A percentile compares a stretch with the other conserved stretches of the same genome.
Evolutionary conservation across 75 land plant genomes (phyloP).

Genomic region (Ceratopteris richardii): DNA sequence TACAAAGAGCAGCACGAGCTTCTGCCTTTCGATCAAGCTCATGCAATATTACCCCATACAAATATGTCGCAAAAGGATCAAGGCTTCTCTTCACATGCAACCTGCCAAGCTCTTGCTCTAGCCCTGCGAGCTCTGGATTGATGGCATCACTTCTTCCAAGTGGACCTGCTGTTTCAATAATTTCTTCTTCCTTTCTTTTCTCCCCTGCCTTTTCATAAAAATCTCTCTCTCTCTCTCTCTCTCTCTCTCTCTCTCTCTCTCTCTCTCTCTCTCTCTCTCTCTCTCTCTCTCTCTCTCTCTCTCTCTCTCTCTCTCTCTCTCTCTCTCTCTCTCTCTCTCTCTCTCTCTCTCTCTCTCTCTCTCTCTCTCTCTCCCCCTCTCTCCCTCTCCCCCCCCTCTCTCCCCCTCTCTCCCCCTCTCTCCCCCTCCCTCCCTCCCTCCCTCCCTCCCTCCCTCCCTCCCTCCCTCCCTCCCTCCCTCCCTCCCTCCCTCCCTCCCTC

Average conservation of each 20-base stretch:
- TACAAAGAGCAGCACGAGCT: constrained; percentile 62
- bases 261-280: constrained; percentile 4
- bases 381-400: too few species aligned
- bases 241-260: constrained; percentile 8
- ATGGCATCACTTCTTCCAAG: constrained; percentile 67
- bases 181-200: constrained; percentile 95
- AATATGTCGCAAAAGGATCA: constrained; percentile 84
- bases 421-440: too few species aligned
- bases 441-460: too few species aligned
- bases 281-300: too few species aligned
- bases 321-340: too few species aligned
- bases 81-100: constrained; percentile 42
- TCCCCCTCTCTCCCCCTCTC: too few species aligned
- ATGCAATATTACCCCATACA: constrained; percentile 81
- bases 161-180: constrained; percentile 81
- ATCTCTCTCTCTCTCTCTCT: background rate
- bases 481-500: too few species aligned
- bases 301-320: too few species aligned
- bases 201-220: constrained; percentile 73
- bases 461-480: too few species aligned
- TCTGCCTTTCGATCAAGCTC: constrained; percentile 66
- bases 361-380: too few species aligned
- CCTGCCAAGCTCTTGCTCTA: constrained; percentile 68
- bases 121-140: constrained; percentile 58
- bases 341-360: too few species aligned